Conservation (phyloP, 331 rosid genomes). For the Quercus lobata region DNA sequence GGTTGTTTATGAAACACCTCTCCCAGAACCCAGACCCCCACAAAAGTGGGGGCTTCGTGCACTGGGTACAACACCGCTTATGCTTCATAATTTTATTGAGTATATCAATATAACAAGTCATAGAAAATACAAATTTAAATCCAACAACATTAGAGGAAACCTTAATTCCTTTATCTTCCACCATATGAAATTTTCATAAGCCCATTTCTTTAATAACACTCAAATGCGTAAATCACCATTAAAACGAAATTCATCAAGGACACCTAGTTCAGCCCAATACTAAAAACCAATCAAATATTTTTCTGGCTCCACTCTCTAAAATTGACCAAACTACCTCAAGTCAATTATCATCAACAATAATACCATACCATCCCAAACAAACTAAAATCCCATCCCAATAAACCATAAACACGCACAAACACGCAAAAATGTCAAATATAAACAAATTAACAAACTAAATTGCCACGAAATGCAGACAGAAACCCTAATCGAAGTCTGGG, state of each 20-base stretch:
- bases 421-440: background rate
- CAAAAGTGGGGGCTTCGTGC: too few species aligned
- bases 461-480: constrained; percentile 11
- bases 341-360: background rate
- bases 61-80: background rate
- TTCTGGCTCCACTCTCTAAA: background rate
- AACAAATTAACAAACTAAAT: background rate
- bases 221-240: background rate
- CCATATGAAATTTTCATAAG: background rate
- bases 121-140: background rate
- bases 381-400: background rate
- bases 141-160: too few species aligned
- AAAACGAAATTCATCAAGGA: background rate
- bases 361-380: background rate
- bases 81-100: background rate
- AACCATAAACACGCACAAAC: background rate
- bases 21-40: too few species aligned
- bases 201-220: background rate
- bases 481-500: constrained; percentile 18
- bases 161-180: background rate
- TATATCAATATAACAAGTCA: background rate
- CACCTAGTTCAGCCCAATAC: background rate
- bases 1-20: too few species aligned
- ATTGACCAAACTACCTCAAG: background rate
- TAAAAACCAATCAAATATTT: background rate